Conservation (phyloP, 306 rosid species). For the Prunus mira region DNA sequence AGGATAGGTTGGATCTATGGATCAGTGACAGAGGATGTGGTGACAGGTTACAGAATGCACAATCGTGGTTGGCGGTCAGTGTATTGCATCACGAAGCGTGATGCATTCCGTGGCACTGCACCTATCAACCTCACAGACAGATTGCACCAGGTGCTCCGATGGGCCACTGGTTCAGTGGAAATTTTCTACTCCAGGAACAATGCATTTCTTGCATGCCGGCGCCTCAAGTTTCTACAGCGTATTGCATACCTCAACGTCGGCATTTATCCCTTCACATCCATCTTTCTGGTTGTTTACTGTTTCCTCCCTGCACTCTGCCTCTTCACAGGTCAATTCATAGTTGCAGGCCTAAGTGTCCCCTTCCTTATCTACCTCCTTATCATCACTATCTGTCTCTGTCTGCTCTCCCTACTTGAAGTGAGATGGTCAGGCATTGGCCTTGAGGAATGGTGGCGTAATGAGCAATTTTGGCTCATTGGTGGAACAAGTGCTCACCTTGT, state of each 20-base stretch:
- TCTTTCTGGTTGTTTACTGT: constrained; percentile 62
- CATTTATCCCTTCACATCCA: constrained; percentile 78
- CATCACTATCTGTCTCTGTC: constrained; percentile 51
- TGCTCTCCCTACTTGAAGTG: constrained; percentile 74
- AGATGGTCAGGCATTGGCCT: constrained; percentile 79
- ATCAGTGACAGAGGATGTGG: constrained; percentile 83
- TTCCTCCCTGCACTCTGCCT: constrained; percentile 76
- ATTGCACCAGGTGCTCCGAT: constrained; percentile 75
- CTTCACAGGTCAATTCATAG: constrained; percentile 73
- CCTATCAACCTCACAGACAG: constrained; percentile 86
- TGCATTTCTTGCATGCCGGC: constrained; percentile 61
- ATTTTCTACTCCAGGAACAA: constrained; percentile 83
- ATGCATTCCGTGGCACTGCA: constrained; percentile 79
- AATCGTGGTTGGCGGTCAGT: constrained; percentile 88
- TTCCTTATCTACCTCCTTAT: constrained; percentile 55
- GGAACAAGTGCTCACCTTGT: constrained; percentile 86
- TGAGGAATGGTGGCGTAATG: constrained; percentile 85
- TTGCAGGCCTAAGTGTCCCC: constrained; percentile 44
- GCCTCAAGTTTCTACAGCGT: constrained; percentile 78
- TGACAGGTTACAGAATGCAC: constrained; percentile 90
- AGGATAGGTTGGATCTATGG: constrained; percentile 90
- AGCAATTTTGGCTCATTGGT: constrained; percentile 86
- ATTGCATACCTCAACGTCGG: constrained; percentile 74
- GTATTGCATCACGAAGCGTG: constrained; percentile 78
- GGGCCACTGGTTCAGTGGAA: constrained; percentile 92